These are phyloP conservation scores for Fonsecaea monophora DNA, from an alignment of 2,329 filamentous ascomycete species.

Conservation along the genomic window DNA sequence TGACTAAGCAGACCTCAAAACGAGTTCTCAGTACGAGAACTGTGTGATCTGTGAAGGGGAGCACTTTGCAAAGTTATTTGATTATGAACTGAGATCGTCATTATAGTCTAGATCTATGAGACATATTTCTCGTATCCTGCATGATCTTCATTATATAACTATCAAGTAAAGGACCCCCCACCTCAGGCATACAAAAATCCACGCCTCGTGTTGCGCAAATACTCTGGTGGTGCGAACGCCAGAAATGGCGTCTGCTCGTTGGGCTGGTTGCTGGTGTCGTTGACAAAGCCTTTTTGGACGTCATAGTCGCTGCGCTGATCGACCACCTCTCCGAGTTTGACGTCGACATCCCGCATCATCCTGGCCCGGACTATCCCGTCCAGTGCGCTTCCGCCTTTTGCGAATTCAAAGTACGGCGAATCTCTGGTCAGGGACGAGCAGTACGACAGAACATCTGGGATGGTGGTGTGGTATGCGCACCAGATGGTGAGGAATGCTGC, in stretches of 20 bases:
- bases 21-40: no score
- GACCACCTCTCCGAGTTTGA: conserved; percentile 28
- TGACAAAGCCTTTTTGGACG: conserved; percentile 26
- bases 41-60: no score
- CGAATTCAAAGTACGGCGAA: conserved; percentile 24
- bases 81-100: no score
- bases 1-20: neutral
- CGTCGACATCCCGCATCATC: conserved; percentile 18
- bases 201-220: conserved; percentile 20
- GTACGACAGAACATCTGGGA: conserved; percentile 34
- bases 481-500: conserved; percentile 32
- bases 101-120: neutral
- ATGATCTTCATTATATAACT: neutral
- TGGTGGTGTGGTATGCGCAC: conserved; percentile 27
- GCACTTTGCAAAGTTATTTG: no score
- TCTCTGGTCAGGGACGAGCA: conserved; percentile 34
- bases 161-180: neutral
- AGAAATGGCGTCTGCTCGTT: conserved; percentile 4
- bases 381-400: conserved; percentile 23
- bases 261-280: conserved; percentile 1
- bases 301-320: conserved; percentile 8
- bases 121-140: neutral
- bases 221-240: conserved; percentile 25
- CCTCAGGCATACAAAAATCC: conserved; percentile 20
- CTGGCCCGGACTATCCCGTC: conserved; percentile 19